These are phyloP conservation scores for Fusarium caatingaense DNA, from an alignment of 2,329 filamentous ascomycete species.

Conservation along the genomic window DNA sequence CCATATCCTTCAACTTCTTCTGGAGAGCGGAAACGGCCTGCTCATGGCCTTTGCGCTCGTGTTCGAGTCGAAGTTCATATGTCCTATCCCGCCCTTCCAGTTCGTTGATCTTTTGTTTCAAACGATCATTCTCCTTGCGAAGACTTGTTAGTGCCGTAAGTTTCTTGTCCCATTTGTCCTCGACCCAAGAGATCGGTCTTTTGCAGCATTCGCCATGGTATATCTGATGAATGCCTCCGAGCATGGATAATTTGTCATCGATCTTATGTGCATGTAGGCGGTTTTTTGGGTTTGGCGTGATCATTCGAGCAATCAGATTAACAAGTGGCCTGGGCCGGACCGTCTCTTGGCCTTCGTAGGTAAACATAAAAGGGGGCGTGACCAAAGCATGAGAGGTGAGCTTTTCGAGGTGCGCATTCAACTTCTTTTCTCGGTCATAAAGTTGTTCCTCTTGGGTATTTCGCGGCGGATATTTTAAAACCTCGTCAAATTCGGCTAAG, in stretches of 20 bases:
- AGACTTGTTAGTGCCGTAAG: conserved; percentile 47
- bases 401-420: conserved; percentile 50
- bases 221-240: conserved; percentile 61
- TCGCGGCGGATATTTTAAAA: conserved; percentile 48
- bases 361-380: conserved; percentile 53
- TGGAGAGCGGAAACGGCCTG: conserved; percentile 50
- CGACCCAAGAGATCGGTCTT: conserved; percentile 52
- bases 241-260: conserved; percentile 56
- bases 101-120: conserved; percentile 50
- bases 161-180: conserved; percentile 53
- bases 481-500: conserved; percentile 54
- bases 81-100: conserved; percentile 56
- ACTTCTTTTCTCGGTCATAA: conserved; percentile 49
- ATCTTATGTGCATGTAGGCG: conserved; percentile 53
- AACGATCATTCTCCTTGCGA: conserved; percentile 49
- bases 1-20: conserved; percentile 51
- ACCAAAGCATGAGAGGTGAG: conserved; percentile 52
- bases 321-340: conserved; percentile 56
- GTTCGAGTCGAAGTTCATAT: conserved; percentile 53
- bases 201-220: conserved; percentile 61
- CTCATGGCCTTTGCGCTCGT: conserved; percentile 51
- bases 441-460: conserved; percentile 50
- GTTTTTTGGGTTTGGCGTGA: conserved; percentile 47
- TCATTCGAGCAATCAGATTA: conserved; percentile 53
- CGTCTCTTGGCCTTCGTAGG: conserved; percentile 52